Conservation (phyloP, 2,329 filamentous ascomycete genomes). For the Colletotrichum musae region DNA sequence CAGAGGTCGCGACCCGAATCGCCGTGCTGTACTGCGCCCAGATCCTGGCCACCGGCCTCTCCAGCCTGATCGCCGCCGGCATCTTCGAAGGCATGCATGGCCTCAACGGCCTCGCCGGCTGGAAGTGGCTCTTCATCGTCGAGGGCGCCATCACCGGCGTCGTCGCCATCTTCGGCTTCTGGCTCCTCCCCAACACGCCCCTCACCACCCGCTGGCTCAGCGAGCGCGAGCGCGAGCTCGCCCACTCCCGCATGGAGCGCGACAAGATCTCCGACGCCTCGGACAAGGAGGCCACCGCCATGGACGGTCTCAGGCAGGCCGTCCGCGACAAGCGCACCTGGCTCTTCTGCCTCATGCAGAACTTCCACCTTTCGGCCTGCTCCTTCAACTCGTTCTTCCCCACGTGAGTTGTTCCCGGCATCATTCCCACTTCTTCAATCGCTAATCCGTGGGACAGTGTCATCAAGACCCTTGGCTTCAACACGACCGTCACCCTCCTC, state of each 20-base stretch:
- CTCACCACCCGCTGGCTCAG: constrained; percentile 61
- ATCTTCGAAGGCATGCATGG: constrained; percentile 73
- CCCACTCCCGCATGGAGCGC: constrained; percentile 62
- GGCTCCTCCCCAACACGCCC: constrained; percentile 60
- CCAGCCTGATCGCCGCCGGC: constrained; percentile 74
- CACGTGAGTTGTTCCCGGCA: constrained; percentile 45
- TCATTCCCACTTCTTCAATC: neutral
- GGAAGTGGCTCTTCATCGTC: constrained; percentile 73
- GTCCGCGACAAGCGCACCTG: constrained; percentile 65
- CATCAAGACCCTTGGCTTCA: constrained; percentile 64
- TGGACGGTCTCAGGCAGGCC: constrained; percentile 64
- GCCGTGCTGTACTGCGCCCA: constrained; percentile 72
- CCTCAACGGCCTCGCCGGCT: constrained; percentile 69
- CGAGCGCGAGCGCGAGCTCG: constrained; percentile 62
- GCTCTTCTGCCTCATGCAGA: constrained; percentile 69
- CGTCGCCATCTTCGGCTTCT: constrained; percentile 73
- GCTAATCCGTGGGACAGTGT: constrained; percentile 47
- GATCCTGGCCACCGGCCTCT: constrained; percentile 77
- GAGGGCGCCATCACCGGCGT: constrained; percentile 73
- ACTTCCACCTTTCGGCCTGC: constrained; percentile 67
- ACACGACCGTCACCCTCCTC: constrained; percentile 63
- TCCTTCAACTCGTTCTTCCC: constrained; percentile 63
- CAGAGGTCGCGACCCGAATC: constrained; percentile 73
- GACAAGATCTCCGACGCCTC: constrained; percentile 65
- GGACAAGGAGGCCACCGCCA: constrained; percentile 55